phyloP scores from a whole-genome alignment of 2,329 filamentous ascomycete species.

The Peltaster fructicola region DNA sequence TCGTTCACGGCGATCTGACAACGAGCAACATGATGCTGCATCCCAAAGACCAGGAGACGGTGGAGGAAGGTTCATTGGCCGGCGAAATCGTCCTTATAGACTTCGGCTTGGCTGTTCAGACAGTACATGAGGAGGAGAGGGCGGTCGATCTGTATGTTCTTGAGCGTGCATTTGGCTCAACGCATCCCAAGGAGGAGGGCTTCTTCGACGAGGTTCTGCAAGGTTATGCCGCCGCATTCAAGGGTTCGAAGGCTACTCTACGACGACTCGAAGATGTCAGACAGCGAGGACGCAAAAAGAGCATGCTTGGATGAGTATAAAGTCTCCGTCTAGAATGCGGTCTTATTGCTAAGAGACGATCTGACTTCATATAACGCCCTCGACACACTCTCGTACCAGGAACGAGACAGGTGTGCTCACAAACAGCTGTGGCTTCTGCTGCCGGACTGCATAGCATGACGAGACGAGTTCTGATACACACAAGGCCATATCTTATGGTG shows the following conservation, averaged over 20 bases:
- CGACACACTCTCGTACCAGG: too few relatives aligned
- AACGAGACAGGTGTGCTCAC: too few relatives aligned
- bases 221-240: conserved; percentile 54
- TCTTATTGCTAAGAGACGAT: too few relatives aligned
- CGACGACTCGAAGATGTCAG: conserved; percentile 80
- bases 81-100: conserved; percentile 85
- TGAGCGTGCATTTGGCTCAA: conserved; percentile 85
- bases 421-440: too few relatives aligned
- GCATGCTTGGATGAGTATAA: conserved; percentile 89
- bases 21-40: conserved; percentile 91
- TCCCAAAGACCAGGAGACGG: conserved; percentile 13
- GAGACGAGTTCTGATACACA: too few relatives aligned
- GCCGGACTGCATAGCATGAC: too few relatives aligned
- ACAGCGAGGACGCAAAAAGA: conserved; percentile 86
- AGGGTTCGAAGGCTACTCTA: conserved; percentile 56
- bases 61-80: conserved; percentile 21
- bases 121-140: conserved; percentile 70
- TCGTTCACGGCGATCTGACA: conserved; percentile 89
- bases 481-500: too few relatives aligned
- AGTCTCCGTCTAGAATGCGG: too few relatives aligned
- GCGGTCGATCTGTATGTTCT: conserved; percentile 94
- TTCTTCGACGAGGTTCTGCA: conserved; percentile 58
- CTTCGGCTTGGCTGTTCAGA: conserved; percentile 76
- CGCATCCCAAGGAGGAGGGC: conserved; percentile 79
- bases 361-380: too few relatives aligned